Percentiles rank a stretch among this genome's conserved stretches.
These are phyloP conservation scores for Annulohypoxylon moriforme DNA, from an alignment of 495 filamentous ascomycete species.

Conservation along the genomic window DNA sequence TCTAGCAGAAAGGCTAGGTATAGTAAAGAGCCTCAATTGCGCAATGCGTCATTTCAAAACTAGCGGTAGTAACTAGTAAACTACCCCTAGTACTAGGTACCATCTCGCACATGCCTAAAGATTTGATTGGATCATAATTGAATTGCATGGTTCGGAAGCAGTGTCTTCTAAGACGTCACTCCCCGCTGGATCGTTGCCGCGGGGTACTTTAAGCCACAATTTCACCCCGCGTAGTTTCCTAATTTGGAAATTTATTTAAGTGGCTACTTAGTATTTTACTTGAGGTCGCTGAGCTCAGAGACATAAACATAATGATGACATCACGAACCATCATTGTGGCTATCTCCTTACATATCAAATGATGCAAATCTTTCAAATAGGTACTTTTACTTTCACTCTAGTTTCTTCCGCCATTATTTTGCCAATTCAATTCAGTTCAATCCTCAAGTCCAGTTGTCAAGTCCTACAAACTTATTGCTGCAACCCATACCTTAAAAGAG, in stretches of 20 bases:
- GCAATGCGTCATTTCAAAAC: neutral
- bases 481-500: neutral
- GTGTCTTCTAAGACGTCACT: slow-evolving; percentile 33
- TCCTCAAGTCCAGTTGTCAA: neutral
- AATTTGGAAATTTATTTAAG: slow-evolving; percentile 27
- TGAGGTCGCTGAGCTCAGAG: neutral
- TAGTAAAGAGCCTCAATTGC: no score
- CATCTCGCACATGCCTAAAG: neutral
- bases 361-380: neutral
- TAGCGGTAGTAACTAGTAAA: neutral
- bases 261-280: no score
- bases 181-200: slow-evolving; percentile 17
- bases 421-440: neutral
- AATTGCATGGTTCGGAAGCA: neutral
- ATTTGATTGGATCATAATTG: neutral
- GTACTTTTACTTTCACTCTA: neutral
- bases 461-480: neutral
- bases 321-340: slow-evolving; percentile 32
- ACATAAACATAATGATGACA: slow-evolving; percentile 43
- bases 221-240: slow-evolving; percentile 21
- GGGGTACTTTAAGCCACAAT: neutral
- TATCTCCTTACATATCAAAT: neutral
- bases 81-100: neutral
- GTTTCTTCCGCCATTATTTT: neutral
- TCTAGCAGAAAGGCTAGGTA: no score